phyloP scores from a whole-genome alignment of 768 basidiomycete species.

The Hydnum rufescens region DNA sequence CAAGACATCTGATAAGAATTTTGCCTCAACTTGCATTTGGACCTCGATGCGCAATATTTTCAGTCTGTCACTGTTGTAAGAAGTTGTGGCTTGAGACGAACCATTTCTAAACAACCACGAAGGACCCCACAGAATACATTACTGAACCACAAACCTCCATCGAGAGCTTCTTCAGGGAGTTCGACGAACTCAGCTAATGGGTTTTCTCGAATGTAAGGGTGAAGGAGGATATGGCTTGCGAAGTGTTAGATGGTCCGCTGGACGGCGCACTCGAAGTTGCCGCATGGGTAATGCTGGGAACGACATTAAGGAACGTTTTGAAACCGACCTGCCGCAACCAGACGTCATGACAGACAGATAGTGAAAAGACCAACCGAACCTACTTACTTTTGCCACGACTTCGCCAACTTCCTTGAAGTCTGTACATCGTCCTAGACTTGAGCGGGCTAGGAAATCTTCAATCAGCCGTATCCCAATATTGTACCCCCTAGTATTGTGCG shows the following conservation, averaged over 20 bases:
- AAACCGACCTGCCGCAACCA: constrained; percentile 63
- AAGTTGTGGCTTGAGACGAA: constrained; percentile 20
- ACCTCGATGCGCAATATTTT: constrained; percentile 31
- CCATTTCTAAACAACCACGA: constrained; percentile 91
- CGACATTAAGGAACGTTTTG: constrained; percentile 90
- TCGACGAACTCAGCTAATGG: constrained; percentile 95
- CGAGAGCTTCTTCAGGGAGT: constrained; percentile 77
- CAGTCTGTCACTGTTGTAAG: constrained; percentile 6
- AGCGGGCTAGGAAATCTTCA: constrained; percentile 91
- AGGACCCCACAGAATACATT: constrained; percentile 91
- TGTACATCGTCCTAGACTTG: constrained; percentile 72
- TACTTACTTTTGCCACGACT: constrained; percentile 72
- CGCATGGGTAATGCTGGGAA: constrained; percentile 60
- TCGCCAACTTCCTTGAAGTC: constrained; percentile 94
- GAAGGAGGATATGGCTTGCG: neutral
- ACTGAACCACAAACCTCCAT: constrained; percentile 91
- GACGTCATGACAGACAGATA: neutral
- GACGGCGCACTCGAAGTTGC: neutral
- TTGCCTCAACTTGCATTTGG: constrained; percentile 84
- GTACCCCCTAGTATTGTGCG: constrained; percentile 60
- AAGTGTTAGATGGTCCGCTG: neutral
- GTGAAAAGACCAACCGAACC: neutral
- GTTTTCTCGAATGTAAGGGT: constrained; percentile 35
- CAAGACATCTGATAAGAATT: constrained; percentile 76
- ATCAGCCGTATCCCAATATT: constrained; percentile 93